Conservation (phyloP, 768 basidiomycete genomes). For the Lentinula boryana region DNA sequence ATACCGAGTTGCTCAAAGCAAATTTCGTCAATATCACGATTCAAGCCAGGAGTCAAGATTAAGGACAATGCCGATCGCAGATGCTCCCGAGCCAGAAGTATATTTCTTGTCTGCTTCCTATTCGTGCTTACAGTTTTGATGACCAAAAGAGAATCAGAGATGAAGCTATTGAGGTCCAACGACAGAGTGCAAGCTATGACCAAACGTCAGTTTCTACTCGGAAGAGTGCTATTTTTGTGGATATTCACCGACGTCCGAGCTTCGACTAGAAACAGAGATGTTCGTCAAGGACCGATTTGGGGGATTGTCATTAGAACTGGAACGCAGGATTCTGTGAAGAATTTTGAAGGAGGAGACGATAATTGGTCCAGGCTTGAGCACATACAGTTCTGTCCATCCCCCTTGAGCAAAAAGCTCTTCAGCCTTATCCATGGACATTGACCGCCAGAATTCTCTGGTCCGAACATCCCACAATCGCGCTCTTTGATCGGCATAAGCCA, state of each 20-base stretch:
- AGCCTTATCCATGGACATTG: slow-evolving; percentile 71
- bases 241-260: slow-evolving; percentile 19
- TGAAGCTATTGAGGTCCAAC: slow-evolving; percentile 46
- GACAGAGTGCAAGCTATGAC: slow-evolving; percentile 42
- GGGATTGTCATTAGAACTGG: slow-evolving; percentile 18
- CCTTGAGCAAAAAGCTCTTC: slow-evolving; percentile 67
- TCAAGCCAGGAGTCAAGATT: slow-evolving; percentile 66
- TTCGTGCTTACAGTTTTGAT: slow-evolving; percentile 48
- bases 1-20: slow-evolving; percentile 56
- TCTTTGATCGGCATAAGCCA: slow-evolving; percentile 70
- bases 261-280: slow-evolving; percentile 13
- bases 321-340: not conserved
- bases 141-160: slow-evolving; percentile 39
- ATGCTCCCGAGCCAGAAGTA: slow-evolving; percentile 42
- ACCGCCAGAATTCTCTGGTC: slow-evolving; percentile 79
- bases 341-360: not conserved
- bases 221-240: not conserved
- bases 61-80: slow-evolving; percentile 58
- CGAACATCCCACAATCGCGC: slow-evolving; percentile 86
- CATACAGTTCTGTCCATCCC: slow-evolving; percentile 72
- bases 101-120: slow-evolving; percentile 31
- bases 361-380: not conserved
- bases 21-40: slow-evolving; percentile 62
- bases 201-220: not conserved
- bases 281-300: slow-evolving; percentile 19